Base-by-base conservation (phyloP, 2,329 filamentous ascomycete species). In the Colletotrichum aenigma region DNA sequence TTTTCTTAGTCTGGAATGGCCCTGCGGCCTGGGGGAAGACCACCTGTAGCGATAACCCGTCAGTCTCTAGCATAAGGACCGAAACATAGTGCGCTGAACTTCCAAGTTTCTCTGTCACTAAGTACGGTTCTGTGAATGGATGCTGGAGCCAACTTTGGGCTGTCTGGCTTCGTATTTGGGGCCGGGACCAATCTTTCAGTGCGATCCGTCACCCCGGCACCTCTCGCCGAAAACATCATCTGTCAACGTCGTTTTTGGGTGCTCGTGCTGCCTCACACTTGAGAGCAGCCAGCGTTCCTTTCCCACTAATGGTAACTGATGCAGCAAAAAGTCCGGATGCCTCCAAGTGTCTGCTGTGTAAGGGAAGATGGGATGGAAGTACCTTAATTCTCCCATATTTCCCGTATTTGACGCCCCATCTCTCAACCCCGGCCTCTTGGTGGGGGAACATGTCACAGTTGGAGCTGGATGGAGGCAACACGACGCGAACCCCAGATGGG, bases 381-480 rank as follows among this genome's bases (percentile, higher is more conserved):
- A 75, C 56, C 73, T 75, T 68, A 68, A 67, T 73, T 73, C 64
- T 75, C 64, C 64, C 70, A 68, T 67, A 70, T 70, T 65, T 75
- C 73, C 73, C 69, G 73, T 75, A 75, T 75, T 75, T 30, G 34
- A 75, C 56, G 43, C 56, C 73, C 64, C 70, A 24, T 75, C 67
- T 38, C 56, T 56, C 24, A 52, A 28, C 43, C 73, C 32, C 48
- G 69, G 62, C 56, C 34, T 24, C 38, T 43, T 68, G 32, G 69
- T 66, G 70, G 71, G 73, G 73, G 73, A 58, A 48, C 69, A 58
- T 75, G 64, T 73, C 62, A 75, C 68, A 64, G 56, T 30, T 38
- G 62, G 73, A 73, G 70, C 70, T 62, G 70, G 32, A 36, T 68
- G 55, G 61, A 72, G 69, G 69, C 73, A 75, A 64, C 73, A 68